Conservation (phyloP, 1,139 yeast genomes). For the Schizosaccharomyces versatilis region DNA sequence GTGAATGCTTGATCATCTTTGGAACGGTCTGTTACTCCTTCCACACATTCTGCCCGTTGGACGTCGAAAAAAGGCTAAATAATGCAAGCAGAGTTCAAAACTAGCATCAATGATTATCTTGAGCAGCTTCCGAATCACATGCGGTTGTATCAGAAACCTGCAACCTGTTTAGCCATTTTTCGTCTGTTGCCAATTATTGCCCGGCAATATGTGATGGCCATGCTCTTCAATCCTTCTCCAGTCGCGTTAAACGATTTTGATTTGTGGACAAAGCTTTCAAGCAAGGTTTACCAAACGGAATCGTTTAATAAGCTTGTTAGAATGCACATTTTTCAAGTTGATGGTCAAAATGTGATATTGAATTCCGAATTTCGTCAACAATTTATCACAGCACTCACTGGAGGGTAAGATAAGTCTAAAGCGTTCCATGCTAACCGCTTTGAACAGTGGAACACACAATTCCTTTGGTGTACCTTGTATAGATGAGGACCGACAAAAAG, state of each 20-base stretch:
- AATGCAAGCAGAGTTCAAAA: slow-evolving; percentile 1
- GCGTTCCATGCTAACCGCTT: neutral
- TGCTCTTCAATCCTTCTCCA: slow-evolving; percentile 64
- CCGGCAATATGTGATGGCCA: slow-evolving; percentile 66
- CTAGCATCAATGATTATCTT: slow-evolving; percentile 36
- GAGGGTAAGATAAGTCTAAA: slow-evolving; percentile 26
- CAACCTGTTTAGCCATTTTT: slow-evolving; percentile 80
- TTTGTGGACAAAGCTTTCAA: slow-evolving; percentile 44
- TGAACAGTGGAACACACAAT: slow-evolving; percentile 23
- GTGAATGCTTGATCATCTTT: no score
- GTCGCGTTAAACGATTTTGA: slow-evolving; percentile 47
- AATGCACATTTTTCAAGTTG: slow-evolving; percentile 27
- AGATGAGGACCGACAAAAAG: slow-evolving; percentile 29
- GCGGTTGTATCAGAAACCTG: slow-evolving; percentile 59
- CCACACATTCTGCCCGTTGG: no score
- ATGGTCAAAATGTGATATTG: slow-evolving; percentile 27
- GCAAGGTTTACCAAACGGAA: slow-evolving; percentile 31
- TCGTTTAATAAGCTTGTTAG: slow-evolving; percentile 58
- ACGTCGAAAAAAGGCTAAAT: neutral
- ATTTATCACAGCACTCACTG: slow-evolving; percentile 66
- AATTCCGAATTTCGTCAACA: slow-evolving; percentile 56
- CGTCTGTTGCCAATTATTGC: slow-evolving; percentile 75
- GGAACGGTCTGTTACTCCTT: no score
- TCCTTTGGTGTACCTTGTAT: slow-evolving; percentile 37
- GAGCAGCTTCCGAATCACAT: slow-evolving; percentile 76